Percentiles rank a stretch among this genome's conserved stretches.
Evolutionary conservation across 805 yeast species (phyloP).

Genomic region (Wickerhamomyces sydowiorum): DNA sequence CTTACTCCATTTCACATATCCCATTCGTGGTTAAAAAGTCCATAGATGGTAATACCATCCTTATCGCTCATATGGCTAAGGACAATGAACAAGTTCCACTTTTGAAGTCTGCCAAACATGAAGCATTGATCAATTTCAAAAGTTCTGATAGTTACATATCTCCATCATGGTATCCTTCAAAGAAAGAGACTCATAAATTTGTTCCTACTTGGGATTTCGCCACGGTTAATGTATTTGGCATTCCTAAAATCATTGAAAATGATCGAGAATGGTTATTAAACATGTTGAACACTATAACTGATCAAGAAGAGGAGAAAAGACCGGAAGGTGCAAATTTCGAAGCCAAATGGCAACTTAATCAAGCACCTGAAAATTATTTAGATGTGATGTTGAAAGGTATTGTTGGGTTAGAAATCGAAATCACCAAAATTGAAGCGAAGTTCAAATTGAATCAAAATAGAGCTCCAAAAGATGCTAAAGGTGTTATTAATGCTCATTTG

Average conservation of each 20-base stretch:
- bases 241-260: slow-evolving; percentile 36
- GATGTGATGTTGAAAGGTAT: slow-evolving; percentile 41
- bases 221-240: slow-evolving; percentile 51
- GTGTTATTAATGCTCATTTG: slow-evolving; percentile 43
- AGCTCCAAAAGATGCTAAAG: slow-evolving; percentile 38
- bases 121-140: slow-evolving; percentile 47
- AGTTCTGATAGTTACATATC: slow-evolving; percentile 46
- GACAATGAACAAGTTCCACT: slow-evolving; percentile 44
- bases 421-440: slow-evolving; percentile 41
- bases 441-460: slow-evolving; percentile 54
- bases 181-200: slow-evolving; percentile 48
- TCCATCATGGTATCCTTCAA: slow-evolving; percentile 55
- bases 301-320: slow-evolving; percentile 40
- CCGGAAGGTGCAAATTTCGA: slow-evolving; percentile 19
- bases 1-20: slow-evolving; percentile 56
- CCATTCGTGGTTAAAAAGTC: slow-evolving; percentile 43
- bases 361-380: slow-evolving; percentile 48
- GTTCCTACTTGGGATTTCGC: slow-evolving; percentile 74
- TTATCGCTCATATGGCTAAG: slow-evolving; percentile 52
- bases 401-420: slow-evolving; percentile 50
- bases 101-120: slow-evolving; percentile 27
- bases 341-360: slow-evolving; percentile 47
- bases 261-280: slow-evolving; percentile 38
- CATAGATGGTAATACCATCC: slow-evolving; percentile 30
- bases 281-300: slow-evolving; percentile 39